These are phyloP conservation scores for Saccharomyces hybrid DNA, from an alignment of 1,139 yeast species.

Conservation along the genomic window DNA sequence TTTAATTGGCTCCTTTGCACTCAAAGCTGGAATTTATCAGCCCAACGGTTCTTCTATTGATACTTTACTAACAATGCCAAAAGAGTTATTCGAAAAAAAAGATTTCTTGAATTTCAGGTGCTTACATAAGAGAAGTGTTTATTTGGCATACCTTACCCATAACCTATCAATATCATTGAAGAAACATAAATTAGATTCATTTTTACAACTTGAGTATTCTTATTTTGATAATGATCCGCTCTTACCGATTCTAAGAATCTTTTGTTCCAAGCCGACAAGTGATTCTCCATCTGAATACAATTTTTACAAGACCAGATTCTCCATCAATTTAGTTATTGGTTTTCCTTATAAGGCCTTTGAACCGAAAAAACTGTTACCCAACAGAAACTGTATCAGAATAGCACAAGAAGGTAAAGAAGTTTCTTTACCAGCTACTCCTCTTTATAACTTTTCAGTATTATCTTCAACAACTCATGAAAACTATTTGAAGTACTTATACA, in stretches of 20 bases:
- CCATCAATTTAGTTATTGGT: slow-evolving; percentile 65
- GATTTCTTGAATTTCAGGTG: slow-evolving; percentile 89
- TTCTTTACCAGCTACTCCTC: slow-evolving; percentile 56
- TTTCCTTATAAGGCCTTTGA: slow-evolving; percentile 69
- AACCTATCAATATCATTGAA: slow-evolving; percentile 49
- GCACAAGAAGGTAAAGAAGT: slow-evolving; percentile 41
- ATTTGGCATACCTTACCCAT: slow-evolving; percentile 69
- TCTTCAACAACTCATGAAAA: slow-evolving; percentile 62
- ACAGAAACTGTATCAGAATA: slow-evolving; percentile 71
- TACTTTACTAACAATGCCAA: slow-evolving; percentile 76
- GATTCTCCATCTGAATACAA: slow-evolving; percentile 36
- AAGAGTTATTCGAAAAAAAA: slow-evolving; percentile 64
- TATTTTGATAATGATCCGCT: slow-evolving; percentile 60
- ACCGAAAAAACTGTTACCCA: slow-evolving; percentile 66
- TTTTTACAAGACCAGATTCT: slow-evolving; percentile 62
- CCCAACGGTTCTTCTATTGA: slow-evolving; percentile 66
- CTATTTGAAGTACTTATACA: slow-evolving; percentile 67
- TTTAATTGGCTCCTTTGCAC: slow-evolving; percentile 82
- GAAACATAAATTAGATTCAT: slow-evolving; percentile 44
- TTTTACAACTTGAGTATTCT: slow-evolving; percentile 47
- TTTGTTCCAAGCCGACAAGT: slow-evolving; percentile 28
- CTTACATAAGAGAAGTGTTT: slow-evolving; percentile 81
- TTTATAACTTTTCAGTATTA: slow-evolving; percentile 74
- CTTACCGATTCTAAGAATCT: slow-evolving; percentile 55
- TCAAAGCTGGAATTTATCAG: slow-evolving; percentile 66